Base-by-base conservation (phyloP, 306 rosid species). In the Adenanthera pavonina region DNA sequence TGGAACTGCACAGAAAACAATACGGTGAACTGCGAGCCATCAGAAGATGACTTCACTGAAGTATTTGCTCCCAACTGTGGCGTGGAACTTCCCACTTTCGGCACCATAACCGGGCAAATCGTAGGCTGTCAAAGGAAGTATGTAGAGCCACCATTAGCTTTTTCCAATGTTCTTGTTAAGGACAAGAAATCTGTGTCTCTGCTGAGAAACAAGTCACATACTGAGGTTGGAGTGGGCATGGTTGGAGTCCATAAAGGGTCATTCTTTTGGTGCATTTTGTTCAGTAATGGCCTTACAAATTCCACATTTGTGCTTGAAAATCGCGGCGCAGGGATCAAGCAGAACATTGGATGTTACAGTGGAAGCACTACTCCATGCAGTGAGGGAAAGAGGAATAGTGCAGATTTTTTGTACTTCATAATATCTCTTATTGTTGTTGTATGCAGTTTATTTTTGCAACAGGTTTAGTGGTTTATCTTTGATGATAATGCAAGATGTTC, bases 51-150 rank as follows among this genome's bases (percentile, higher is more conserved):
- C 88, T 93, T 95, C 94, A 92, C 89, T 0, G 93, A 95, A 85
- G 87, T 95, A 8, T 95, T 95, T 48, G 97, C 98, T 44, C 99
- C 96, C 2, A 88, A 95, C 62, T 95, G 98, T 0, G 99, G 99
- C 0, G 92, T 95, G 0, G 99, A 95, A 91, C 91, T 95, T 17
- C 97, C 99, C 0, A 95, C 99, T 65, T 84, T 95, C 2, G 94
- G 86, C 82, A 90, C 85, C 82, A 86, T 95, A 81, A 93, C 97
- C 0, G 93, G 93, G 51, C 89, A 86, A 56, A 83, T 92, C 25
- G 87, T 87, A 36, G 97, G 93, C 6, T 95, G 98, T 60, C 94
- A 85, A 76, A 83, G 74, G 20, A 86, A 90, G 71, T 93, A 95
- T 83, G 41, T 92, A 2, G 94, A 93, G 70, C 98, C 99, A 69